phyloP scores from a whole-genome alignment of 305 asterid genomes.

The Fraxinus latifolia region DNA sequence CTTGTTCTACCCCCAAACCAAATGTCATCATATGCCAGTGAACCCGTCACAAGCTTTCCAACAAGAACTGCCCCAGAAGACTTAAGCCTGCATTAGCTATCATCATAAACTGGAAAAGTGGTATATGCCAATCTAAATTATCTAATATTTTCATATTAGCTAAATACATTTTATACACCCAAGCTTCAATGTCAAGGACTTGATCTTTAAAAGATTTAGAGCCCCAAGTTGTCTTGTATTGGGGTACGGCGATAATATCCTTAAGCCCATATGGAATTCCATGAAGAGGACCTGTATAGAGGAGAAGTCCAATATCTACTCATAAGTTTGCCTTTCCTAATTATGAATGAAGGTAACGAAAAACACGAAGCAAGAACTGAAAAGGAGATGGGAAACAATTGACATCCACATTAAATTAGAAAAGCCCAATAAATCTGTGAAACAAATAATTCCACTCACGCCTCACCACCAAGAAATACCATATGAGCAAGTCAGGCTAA shows the following conservation, averaged over 20 bases:
- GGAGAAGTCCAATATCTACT: background rate
- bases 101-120: conserved; percentile 4
- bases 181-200: conserved; percentile 80
- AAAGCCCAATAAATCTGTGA: background rate
- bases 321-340: background rate
- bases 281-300: conserved; percentile 78
- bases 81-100: conserved; percentile 51
- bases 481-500: background rate
- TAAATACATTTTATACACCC: conserved; percentile 86
- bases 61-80: conserved; percentile 84
- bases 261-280: conserved; percentile 94
- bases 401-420: background rate
- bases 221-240: conserved; percentile 92
- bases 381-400: background rate
- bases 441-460: background rate
- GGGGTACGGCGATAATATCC: conserved; percentile 87
- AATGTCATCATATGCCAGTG: conserved; percentile 87
- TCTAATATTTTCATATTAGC: background rate
- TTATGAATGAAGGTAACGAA: background rate
- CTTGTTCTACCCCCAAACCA: conserved; percentile 97
- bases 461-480: conserved; percentile 7
- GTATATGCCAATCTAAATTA: background rate
- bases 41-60: conserved; percentile 81
- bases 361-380: background rate
- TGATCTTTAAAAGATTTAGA: conserved; percentile 68